phyloP scores from a whole-genome alignment of 163 green algal species.

The Volvox carteri region DNA sequence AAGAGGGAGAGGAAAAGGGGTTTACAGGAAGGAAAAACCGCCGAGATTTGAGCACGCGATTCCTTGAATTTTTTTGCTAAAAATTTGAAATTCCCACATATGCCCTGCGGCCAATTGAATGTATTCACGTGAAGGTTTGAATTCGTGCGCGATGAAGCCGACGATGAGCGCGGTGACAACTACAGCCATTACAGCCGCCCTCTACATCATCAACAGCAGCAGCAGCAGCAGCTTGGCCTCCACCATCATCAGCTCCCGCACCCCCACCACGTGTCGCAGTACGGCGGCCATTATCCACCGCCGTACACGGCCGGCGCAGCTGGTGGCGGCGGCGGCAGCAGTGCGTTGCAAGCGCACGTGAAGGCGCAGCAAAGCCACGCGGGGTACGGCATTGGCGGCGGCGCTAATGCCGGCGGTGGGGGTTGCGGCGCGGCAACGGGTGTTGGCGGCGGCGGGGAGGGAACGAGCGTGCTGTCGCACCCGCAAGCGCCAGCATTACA shows the following conservation, averaged over 20 bases:
- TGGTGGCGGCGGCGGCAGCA: neutral
- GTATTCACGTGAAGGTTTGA: conserved; percentile 24
- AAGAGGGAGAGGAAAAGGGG: too few relatives aligned
- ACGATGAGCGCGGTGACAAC: conserved; percentile 48
- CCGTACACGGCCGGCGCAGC: neutral
- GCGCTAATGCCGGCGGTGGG: neutral
- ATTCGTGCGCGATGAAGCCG: conserved; percentile 28
- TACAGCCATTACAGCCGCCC: conserved; percentile 54
- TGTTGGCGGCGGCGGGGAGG: neutral
- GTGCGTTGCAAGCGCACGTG: neutral
- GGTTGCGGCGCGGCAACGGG: neutral
- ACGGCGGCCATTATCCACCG: neutral
- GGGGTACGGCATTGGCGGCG: conserved; percentile 6
- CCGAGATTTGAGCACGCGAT: too few relatives aligned
- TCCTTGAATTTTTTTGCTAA: too few relatives aligned
- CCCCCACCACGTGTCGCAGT: neutral
- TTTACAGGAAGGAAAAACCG: too few relatives aligned
- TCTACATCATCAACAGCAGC: neutral
- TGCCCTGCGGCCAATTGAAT: too few relatives aligned
- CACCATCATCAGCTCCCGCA: neutral
- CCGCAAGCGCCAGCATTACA: neutral
- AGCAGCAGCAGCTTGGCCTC: neutral
- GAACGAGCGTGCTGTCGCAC: conserved; percentile 7
- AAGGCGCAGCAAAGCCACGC: conserved; percentile 15
- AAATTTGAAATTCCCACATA: too few relatives aligned